phyloP scores from a whole-genome alignment of 805 yeast species.

The Spencermartinsiella europaea region DNA sequence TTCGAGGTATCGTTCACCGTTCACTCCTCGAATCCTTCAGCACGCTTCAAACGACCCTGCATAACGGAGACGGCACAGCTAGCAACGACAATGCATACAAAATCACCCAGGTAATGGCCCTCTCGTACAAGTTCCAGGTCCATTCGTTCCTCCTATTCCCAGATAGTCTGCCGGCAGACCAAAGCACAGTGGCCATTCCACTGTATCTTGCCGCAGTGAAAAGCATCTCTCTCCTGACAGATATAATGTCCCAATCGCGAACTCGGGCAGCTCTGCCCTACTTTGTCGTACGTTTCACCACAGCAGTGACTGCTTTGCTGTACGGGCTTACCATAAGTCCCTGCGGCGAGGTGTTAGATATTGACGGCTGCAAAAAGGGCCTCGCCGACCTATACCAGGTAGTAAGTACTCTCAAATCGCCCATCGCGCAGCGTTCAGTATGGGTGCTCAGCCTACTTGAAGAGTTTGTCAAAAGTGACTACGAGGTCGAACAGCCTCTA shows the following conservation, averaged over 20 bases:
- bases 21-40: not conserved
- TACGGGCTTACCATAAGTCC: not conserved
- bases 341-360: not conserved
- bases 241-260: not conserved
- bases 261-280: not conserved
- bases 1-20: not conserved
- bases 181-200: not conserved
- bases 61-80: not conserved
- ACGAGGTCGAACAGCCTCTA: not conserved
- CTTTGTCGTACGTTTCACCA: not conserved
- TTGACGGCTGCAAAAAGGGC: not conserved
- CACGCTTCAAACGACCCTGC: not conserved
- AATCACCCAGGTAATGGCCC: not conserved
- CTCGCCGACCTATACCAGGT: not conserved
- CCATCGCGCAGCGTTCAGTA: not conserved
- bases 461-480: not conserved
- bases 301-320: not conserved
- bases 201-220: not conserved
- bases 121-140: not conserved
- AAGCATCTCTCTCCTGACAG: not conserved
- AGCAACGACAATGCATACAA: not conserved
- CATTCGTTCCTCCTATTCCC: not conserved
- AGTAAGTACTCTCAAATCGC: not conserved
- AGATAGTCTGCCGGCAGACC: not conserved
- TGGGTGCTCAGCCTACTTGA: not conserved